phyloP scores from a whole-genome alignment of 2,329 filamentous ascomycete species.

The Beauveria scarabaeidicola region DNA sequence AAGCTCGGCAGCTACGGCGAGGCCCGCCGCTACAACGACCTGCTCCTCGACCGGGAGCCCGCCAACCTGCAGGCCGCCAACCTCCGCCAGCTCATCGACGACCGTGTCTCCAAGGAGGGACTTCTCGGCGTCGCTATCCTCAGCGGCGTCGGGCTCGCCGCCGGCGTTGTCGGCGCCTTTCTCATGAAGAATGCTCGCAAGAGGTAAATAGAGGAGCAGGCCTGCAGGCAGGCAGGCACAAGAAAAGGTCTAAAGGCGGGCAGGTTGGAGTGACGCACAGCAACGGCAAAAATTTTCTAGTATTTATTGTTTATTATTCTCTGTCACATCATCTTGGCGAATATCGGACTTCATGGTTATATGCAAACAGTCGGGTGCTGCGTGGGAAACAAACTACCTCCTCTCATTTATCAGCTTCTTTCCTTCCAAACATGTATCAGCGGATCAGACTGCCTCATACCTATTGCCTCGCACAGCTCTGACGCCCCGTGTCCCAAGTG shows the following conservation, averaged over 20 bases:
- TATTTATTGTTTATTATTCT: not conserved
- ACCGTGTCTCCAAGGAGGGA: conserved; percentile 92
- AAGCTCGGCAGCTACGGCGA: conserved; percentile 97
- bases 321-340: conserved; percentile 1
- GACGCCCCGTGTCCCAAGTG: not conserved
- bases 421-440: not conserved
- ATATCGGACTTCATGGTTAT: not conserved
- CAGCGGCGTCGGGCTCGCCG: conserved; percentile 83
- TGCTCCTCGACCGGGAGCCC: conserved; percentile 83
- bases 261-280: not conserved
- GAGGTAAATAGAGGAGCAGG: conserved; percentile 26
- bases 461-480: not conserved
- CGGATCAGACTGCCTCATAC: not conserved
- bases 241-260: not conserved
- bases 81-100: conserved; percentile 80
- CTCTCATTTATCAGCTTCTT: not conserved
- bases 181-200: conserved; percentile 68
- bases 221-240: too few relatives aligned
- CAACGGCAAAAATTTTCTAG: not conserved
- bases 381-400: not conserved
- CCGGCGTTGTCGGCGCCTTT: conserved; percentile 85
- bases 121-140: conserved; percentile 91
- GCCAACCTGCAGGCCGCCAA: conserved; percentile 85
- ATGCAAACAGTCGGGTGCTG: not conserved
- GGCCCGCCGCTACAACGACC: conserved; percentile 87